phyloP scores from a whole-genome alignment of 345 rosid genomes.

The Hypericum androsaemum region DNA sequence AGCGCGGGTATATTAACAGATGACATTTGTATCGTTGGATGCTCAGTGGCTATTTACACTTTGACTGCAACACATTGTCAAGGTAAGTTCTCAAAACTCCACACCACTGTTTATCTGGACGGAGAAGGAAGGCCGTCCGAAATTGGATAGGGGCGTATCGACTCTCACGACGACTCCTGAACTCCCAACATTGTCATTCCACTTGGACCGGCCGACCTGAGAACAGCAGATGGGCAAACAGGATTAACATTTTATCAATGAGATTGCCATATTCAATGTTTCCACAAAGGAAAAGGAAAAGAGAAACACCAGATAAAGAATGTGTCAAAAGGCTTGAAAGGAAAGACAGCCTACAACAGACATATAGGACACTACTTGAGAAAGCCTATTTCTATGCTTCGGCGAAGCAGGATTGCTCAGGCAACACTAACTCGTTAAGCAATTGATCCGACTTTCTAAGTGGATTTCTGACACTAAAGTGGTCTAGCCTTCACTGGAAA shows the following conservation, averaged over 20 bases:
- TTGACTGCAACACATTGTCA: neutral
- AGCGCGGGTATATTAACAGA: slow-evolving; percentile 18
- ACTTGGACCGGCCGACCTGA: slow-evolving; percentile 87
- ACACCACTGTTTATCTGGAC: slow-evolving; percentile 68
- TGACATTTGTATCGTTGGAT: slow-evolving; percentile 4
- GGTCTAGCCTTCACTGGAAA: too few species aligned
- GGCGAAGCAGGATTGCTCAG: too few species aligned
- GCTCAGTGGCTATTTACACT: slow-evolving; percentile 30
- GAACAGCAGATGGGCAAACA: slow-evolving; percentile 7
- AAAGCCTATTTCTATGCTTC: too few species aligned
- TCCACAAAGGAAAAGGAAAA: too few species aligned
- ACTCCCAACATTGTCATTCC: slow-evolving; percentile 81
- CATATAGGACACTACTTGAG: too few species aligned
- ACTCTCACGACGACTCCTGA: slow-evolving; percentile 70
- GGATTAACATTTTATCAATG: neutral
- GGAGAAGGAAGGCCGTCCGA: slow-evolving; percentile 61
- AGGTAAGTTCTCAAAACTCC: slow-evolving; percentile 50
- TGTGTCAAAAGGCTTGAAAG: too few species aligned
- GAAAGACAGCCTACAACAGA: too few species aligned
- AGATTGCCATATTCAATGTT: too few species aligned
- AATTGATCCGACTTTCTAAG: too few species aligned
- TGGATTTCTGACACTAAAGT: too few species aligned
- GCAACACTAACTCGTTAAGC: too few species aligned
- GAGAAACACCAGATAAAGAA: too few species aligned
- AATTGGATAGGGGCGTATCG: slow-evolving; percentile 54